A percentile compares a stretch with the other conserved stretches of the same genome.
These are phyloP conservation scores for Thielaviopsis euricoi DNA, from an alignment of 2,329 filamentous ascomycete species.

Conservation along the genomic window DNA sequence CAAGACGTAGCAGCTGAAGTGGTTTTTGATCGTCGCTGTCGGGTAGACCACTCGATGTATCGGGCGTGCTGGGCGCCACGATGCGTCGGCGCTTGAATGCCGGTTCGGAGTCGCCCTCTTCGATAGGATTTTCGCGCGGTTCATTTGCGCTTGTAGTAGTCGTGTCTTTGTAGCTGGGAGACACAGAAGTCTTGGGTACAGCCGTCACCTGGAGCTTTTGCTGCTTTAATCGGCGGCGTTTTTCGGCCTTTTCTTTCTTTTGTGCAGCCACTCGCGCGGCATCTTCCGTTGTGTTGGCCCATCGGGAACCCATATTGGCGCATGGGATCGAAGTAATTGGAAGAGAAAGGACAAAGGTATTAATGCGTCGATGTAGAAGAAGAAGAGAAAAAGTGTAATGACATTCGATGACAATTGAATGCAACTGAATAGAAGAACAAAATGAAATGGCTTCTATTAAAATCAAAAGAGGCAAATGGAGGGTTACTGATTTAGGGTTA, in stretches of 20 bases:
- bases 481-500: too few relatives aligned
- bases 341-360: background rate
- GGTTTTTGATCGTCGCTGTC: constrained; percentile 24
- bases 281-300: constrained; percentile 76
- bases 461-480: too few relatives aligned
- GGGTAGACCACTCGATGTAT: constrained; percentile 13
- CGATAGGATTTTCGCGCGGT: constrained; percentile 17
- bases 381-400: too few relatives aligned
- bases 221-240: constrained; percentile 31
- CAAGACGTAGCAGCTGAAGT: constrained; percentile 48
- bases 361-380: background rate
- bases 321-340: constrained; percentile 34
- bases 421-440: background rate
- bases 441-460: background rate
- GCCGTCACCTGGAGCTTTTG: constrained; percentile 42
- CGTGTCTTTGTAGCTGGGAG: too few relatives aligned
- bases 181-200: too few relatives aligned
- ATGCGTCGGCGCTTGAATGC: constrained; percentile 47
- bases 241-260: constrained; percentile 5
- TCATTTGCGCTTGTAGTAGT: constrained; percentile 10
- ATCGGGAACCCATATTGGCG: constrained; percentile 50
- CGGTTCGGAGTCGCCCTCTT: constrained; percentile 22
- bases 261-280: constrained; percentile 51
- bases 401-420: too few relatives aligned
- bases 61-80: constrained; percentile 21